Base-by-base conservation (phyloP, 1,284 basidiomycete species). In the Porodaedalea pini region DNA sequence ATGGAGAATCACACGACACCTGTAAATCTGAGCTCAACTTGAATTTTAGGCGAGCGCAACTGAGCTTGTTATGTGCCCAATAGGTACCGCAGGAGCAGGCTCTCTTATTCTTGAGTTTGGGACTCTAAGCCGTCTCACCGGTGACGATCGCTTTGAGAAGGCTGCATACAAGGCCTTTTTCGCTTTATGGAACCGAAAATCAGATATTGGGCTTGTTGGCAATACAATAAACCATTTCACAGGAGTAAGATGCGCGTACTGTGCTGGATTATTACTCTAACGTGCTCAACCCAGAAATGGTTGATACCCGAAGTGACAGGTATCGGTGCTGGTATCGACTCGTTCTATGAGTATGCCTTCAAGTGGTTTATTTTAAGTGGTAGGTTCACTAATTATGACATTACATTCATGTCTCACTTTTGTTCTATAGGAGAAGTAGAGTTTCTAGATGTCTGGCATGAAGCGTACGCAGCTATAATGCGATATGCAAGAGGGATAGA, bases 271-370 rank as follows among this genome's bases (percentile, higher is more conserved):
- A 51, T 43, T 23, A 29, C 45, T 25, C 27, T 23, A 31, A 36
- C 34, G 15, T 41, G 4, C 19, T 44, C 17, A 15, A 11, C 31
- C 21, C 17, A 61, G 59, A 61, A 61, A 61, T 61, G 59, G 59
- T 31, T 57, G 7, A 45, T 32, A 47, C 90, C 90, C 23, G 88
- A 91, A 62, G 70, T 88, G 4, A 87, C 85, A 32, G 83, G 89
- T 3, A 89, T 94, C 34, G 94, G 94, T 27, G 94, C 94, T 11
- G 94, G 94, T 0, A 86, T 95, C 51, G 94, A 97, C 69, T 94
- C 91, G 7, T 96, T 94, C 69, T 94, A 89, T 68, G 94, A 98
- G 71, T 96, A 94, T 69, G 92, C 90, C 15, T 69, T 92, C 47
- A 92, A 90, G 68, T 91, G 88, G 86, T 95, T 94, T 65, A 87